phyloP scores from a whole-genome alignment of 164 flowering plant genomes.

The Dillenia turbinata region DNA sequence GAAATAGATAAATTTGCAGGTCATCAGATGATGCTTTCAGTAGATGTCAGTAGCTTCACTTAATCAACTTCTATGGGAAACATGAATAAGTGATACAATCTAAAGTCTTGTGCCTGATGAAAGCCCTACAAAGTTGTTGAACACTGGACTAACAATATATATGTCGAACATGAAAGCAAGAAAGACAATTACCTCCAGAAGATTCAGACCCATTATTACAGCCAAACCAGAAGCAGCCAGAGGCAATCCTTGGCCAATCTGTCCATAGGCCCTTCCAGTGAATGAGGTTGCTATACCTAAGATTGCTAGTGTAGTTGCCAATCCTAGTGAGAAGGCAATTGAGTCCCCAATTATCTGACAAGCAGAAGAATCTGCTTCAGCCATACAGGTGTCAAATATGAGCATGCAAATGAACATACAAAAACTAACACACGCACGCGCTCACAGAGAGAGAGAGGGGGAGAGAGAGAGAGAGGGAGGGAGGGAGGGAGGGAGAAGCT shows the following conservation, averaged over 20 bases:
- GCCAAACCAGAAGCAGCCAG: conserved; percentile 96
- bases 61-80: too few species aligned
- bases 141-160: too few species aligned
- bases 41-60: too few species aligned
- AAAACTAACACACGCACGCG: not conserved
- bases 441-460: not conserved
- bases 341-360: conserved; percentile 71
- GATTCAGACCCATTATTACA: conserved; percentile 87
- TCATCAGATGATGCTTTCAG: too few species aligned
- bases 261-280: conserved; percentile 99
- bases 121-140: too few species aligned
- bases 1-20: too few species aligned
- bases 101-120: too few species aligned
- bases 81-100: too few species aligned
- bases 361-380: not conserved
- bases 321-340: conserved; percentile 83
- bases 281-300: conserved; percentile 87
- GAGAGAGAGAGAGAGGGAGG: conserved; percentile 2
- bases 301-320: conserved; percentile 91
- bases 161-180: too few species aligned
- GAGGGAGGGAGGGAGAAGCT: not conserved
- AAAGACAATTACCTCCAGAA: conserved; percentile 64
- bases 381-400: too few species aligned
- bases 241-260: conserved; percentile 90
- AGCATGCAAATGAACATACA: not conserved